Evolutionary conservation across 2,329 filamentous ascomycete species (phyloP).

Genomic region (Alternaria triticimaculans): DNA sequence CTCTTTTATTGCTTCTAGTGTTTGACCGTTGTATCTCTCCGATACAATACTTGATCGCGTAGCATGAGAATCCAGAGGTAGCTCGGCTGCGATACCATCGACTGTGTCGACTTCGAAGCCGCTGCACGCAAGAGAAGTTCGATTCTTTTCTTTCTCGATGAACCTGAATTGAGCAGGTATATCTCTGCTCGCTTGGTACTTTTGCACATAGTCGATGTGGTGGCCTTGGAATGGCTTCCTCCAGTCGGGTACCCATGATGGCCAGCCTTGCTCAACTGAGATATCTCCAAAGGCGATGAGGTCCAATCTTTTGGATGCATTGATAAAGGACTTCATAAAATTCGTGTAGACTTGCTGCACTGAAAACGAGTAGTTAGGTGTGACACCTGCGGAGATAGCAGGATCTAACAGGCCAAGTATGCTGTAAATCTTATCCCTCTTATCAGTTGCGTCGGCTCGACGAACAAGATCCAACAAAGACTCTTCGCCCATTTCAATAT

Average conservation of each 20-base stretch:
- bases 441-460: not conserved
- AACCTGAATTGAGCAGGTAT: not conserved
- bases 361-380: not conserved
- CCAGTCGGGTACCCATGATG: not conserved
- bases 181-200: not conserved
- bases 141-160: not conserved
- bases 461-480: not conserved
- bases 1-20: fast-evolving
- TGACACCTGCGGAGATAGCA: not conserved
- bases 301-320: fast-evolving
- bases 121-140: not conserved
- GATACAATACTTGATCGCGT: fast-evolving
- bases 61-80: no score
- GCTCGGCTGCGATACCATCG: not conserved
- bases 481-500: fast-evolving
- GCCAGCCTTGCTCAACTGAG: not conserved
- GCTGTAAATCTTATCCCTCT: not conserved
- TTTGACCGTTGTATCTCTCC: not conserved
- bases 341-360: not conserved
- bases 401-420: not conserved
- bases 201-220: not conserved
- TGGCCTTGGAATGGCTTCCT: not conserved
- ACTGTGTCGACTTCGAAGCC: not conserved
- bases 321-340: not conserved
- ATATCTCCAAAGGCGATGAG: not conserved